Evolutionary conservation across 2,329 filamentous ascomycete genomes (phyloP).

Genomic region (Aspergillus proliferans): DNA sequence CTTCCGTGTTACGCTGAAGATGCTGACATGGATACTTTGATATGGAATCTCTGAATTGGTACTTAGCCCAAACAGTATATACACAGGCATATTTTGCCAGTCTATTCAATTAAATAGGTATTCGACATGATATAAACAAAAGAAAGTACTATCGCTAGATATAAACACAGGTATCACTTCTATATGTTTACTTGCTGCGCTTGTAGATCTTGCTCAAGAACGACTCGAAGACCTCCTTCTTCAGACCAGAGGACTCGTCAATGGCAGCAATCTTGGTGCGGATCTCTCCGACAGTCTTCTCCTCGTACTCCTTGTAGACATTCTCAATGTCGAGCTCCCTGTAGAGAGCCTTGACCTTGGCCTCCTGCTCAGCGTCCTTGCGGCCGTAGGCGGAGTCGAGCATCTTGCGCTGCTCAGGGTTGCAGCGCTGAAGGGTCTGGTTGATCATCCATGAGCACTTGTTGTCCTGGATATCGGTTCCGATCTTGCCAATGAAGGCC

Average conservation of each 20-base stretch:
- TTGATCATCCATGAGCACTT: conserved; percentile 99
- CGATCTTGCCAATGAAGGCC: conserved; percentile 92
- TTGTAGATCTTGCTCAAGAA: conserved; percentile 98
- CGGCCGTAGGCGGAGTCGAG: conserved; percentile 91
- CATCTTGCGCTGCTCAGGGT: conserved; percentile 76
- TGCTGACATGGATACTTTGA: neutral
- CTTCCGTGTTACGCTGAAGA: neutral
- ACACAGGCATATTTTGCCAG: too few relatives aligned
- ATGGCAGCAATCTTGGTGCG: conserved; percentile 67
- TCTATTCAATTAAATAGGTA: neutral
- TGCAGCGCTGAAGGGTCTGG: conserved; percentile 75
- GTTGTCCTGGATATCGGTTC: conserved; percentile 98
- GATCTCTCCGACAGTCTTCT: conserved; percentile 75
- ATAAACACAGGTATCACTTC: neutral
- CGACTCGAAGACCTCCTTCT: conserved; percentile 80
- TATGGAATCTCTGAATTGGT: neutral
- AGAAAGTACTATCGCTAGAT: neutral
- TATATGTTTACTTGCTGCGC: conserved; percentile 74
- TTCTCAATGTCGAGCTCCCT: conserved; percentile 77
- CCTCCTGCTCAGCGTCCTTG: conserved; percentile 79
- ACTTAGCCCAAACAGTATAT: too few relatives aligned
- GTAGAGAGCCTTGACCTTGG: conserved; percentile 80
- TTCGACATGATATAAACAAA: neutral
- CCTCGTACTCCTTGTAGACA: conserved; percentile 83
- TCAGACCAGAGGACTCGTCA: conserved; percentile 81